Percentiles rank a stretch among this genome's conserved stretches.
Conservation (phyloP, 129 eudicot species). For the Deinandra increscens region DNA sequence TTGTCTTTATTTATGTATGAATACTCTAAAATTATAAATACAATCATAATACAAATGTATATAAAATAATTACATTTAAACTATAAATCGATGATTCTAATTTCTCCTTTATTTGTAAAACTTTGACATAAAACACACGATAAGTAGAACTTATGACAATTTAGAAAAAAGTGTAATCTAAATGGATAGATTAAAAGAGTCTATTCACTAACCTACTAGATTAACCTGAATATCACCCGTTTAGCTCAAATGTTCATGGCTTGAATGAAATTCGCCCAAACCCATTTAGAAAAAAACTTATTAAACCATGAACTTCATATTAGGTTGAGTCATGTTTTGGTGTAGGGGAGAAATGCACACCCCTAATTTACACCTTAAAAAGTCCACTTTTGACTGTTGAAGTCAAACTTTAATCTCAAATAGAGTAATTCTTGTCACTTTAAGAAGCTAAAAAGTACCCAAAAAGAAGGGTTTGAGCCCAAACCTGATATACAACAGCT, state of each 20-base stretch:
- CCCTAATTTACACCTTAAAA: background rate
- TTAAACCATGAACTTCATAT: background rate
- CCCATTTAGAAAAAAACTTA: background rate
- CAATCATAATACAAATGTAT: background rate
- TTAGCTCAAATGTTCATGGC: background rate
- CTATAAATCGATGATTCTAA: background rate
- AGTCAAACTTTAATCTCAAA: constrained; percentile 2
- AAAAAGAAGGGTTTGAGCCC: background rate
- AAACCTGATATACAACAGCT: constrained; percentile 84
- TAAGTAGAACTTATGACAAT: too few relatives aligned
- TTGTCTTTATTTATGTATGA: background rate
- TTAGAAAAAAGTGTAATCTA: background rate
- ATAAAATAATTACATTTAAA: background rate
- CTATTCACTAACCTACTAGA: background rate
- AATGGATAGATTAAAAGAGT: background rate
- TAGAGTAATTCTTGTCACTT: background rate
- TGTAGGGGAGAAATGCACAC: too few relatives aligned
- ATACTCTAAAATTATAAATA: background rate
- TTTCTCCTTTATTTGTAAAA: background rate
- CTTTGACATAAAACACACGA: background rate
- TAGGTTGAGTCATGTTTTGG: background rate
- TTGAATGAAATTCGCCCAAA: background rate
- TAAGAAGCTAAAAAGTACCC: background rate
- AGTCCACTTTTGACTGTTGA: constrained; percentile 2
- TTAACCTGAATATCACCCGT: background rate